A percentile compares a stretch with the other conserved stretches of the same genome.
Conservation (phyloP, 1,139 yeast genomes). For the Arxiozyma heterogenica region DNA sequence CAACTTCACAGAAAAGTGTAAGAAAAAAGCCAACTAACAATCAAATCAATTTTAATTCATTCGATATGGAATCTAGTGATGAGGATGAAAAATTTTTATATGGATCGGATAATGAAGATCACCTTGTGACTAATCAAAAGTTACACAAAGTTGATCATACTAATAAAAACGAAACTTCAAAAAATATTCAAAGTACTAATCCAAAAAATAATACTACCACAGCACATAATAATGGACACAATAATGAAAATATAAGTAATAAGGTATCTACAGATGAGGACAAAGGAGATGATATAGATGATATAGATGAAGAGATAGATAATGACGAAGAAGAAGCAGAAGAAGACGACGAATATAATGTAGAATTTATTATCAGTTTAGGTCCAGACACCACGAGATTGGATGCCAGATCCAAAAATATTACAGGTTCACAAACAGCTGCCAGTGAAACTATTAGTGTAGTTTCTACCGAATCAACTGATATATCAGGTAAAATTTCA, state of each 20-base stretch:
- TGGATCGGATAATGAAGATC: constrained; percentile 56
- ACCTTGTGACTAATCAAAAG: neutral
- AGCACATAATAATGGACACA: neutral
- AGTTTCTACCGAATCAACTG: constrained; percentile 9
- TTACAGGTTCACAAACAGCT: constrained; percentile 17
- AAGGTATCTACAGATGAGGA: constrained; percentile 23
- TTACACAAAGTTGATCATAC: constrained; percentile 6
- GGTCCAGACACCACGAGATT: constrained; percentile 31
- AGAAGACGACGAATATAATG: constrained; percentile 35
- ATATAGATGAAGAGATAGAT: constrained; percentile 36
- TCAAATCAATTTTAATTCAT: neutral
- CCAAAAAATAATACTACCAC: neutral
- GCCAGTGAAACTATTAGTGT: constrained; percentile 12
- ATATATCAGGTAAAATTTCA: neutral
- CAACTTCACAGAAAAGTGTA: too few species aligned
- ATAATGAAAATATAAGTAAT: neutral
- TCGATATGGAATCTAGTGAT: constrained; percentile 31
- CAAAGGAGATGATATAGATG: constrained; percentile 18
- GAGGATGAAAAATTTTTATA: constrained; percentile 83
- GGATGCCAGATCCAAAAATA: constrained; percentile 24
- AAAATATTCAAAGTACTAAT: neutral
- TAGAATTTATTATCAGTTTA: constrained; percentile 54
- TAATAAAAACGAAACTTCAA: constrained; percentile 3
- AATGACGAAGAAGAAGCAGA: neutral
- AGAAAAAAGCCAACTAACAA: neutral